Base-by-base conservation (phyloP, 1,284 basidiomycete genomes). In the Boletus sp. region DNA sequence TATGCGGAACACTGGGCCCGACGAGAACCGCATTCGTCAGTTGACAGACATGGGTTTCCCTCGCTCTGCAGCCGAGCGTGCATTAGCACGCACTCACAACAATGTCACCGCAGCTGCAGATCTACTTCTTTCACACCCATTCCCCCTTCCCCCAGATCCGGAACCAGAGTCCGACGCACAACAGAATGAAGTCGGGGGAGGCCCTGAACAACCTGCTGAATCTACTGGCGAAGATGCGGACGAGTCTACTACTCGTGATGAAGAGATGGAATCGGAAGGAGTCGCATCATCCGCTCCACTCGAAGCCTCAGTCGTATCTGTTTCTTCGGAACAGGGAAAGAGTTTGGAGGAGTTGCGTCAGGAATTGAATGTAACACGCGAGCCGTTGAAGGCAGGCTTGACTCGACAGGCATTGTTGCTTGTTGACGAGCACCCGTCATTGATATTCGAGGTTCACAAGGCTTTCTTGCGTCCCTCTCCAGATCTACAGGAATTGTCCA, bases 31-130 rank as follows among this genome's bases (percentile, higher is more conserved):
- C 33, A 84, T 98, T 48, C 83, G 85, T 51, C 89, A 94, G 66
- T 79, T 99, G 51, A 88, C 87, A 18, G 96, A 99, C 65, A 99
- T 99, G 97, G 97, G 97, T 51, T 99, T 99, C 77, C 86, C 91
- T 29, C 85, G 93, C 11, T 83, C 84, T 43, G 91, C 93, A 5
- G 92, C 91, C 1, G 89, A 92, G 67, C 84, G 86, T 56, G 96
- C 96, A 5, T 77, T 99, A 22, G 73, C 82, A 22, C 89, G 95
- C 24, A 88, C 89, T 16, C 85, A 90, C 61, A 98, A 98, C 76
- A 97, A 97, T 66, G 80, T 98, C 64, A 88, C 82, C 41, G 86
- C 91, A 7, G 97, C 97, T 3, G 91, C 96, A 0, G 96, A 99
- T 66, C 80, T 94, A 20, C 80, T 99, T 1, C 78, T 99, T 24